Evolutionary conservation across 768 basidiomycete species (phyloP).

Genomic region (Leccinum subgranulosum): DNA sequence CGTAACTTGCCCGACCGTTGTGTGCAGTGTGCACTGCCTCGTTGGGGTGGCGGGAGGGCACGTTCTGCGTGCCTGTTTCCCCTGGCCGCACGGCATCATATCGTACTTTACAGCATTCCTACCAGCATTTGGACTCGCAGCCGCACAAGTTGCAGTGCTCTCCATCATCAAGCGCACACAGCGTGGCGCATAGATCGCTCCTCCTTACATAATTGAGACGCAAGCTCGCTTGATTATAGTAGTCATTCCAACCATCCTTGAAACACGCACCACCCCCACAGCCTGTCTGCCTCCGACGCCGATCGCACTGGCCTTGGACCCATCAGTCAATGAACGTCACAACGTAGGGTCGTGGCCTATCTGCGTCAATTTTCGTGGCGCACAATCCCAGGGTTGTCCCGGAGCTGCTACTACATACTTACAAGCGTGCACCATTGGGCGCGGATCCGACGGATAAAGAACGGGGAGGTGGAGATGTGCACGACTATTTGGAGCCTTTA

Average conservation of each 20-base stretch:
- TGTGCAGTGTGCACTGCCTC: not conserved
- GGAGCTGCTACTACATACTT: not conserved
- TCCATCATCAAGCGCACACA: not conserved
- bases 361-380: not conserved
- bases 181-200: not conserved
- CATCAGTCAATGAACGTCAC: not conserved
- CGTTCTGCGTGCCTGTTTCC: not conserved
- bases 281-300: not conserved
- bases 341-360: not conserved
- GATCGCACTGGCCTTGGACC: not conserved
- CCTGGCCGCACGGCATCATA: not conserved
- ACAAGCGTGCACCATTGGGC: not conserved
- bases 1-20: not conserved
- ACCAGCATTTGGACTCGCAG: not conserved
- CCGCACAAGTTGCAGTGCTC: not conserved
- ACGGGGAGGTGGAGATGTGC: not conserved
- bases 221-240: not conserved
- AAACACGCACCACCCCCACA: not conserved
- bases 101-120: not conserved
- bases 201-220: not conserved
- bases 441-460: not conserved
- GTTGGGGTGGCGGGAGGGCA: not conserved
- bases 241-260: not conserved
- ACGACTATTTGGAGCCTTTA: not conserved
- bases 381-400: not conserved